These are phyloP conservation scores for Sanghuangporus sanghuang DNA, from an alignment of 1,284 basidiomycete species.

Conservation along the genomic window DNA sequence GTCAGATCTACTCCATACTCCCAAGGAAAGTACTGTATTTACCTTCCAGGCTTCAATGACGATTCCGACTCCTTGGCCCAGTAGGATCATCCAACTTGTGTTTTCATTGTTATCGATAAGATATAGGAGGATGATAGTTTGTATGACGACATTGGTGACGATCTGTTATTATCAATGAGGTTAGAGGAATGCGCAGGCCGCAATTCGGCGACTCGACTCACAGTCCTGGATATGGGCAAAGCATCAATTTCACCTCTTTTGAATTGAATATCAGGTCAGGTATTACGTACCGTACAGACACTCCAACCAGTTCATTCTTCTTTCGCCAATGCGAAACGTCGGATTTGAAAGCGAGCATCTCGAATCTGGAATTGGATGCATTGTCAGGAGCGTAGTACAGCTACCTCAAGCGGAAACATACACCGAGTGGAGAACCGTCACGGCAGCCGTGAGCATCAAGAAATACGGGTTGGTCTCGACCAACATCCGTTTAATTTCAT, in stretches of 20 bases:
- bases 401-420: constrained; percentile 35
- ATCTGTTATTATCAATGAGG: constrained; percentile 44
- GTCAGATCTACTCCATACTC: constrained; percentile 16
- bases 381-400: not conserved
- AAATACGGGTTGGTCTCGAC: constrained; percentile 94
- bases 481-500: constrained; percentile 92
- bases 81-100: constrained; percentile 37
- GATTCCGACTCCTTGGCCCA: constrained; percentile 53
- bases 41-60: constrained; percentile 97
- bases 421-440: constrained; percentile 85
- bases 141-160: constrained; percentile 90
- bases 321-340: constrained; percentile 95
- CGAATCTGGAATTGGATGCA: constrained; percentile 53
- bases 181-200: not conserved
- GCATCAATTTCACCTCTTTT: constrained; percentile 2
- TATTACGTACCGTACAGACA: constrained; percentile 64
- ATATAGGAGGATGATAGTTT: constrained; percentile 86
- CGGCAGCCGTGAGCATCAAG: constrained; percentile 74
- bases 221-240: constrained; percentile 33
- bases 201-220: constrained; percentile 24
- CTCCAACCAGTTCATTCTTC: constrained; percentile 84
- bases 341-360: constrained; percentile 91
- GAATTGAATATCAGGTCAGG: constrained; percentile 17
- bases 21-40: constrained; percentile 19
- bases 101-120: constrained; percentile 93